phyloP scores from a whole-genome alignment of 257 asterid species.

The Parsonsia alboflavescens region DNA sequence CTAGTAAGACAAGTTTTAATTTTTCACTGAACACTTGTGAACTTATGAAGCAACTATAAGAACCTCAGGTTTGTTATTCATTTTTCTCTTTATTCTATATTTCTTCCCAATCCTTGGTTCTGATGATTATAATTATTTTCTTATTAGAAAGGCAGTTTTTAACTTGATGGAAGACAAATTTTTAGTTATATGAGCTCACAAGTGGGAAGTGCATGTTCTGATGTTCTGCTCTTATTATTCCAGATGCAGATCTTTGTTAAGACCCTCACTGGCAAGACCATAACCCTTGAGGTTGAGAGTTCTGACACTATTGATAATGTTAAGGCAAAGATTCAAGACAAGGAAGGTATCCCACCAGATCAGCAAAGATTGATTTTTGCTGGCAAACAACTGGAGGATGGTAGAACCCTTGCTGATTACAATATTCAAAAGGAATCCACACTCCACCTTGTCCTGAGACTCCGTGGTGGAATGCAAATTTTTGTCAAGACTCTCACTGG shows the following conservation, averaged over 20 bases:
- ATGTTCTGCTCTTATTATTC: too few relatives aligned
- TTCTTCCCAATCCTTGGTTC: too few relatives aligned
- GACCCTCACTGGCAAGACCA: background rate
- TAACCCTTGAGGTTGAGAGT: background rate
- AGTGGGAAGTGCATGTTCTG: too few relatives aligned
- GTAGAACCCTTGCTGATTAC: background rate
- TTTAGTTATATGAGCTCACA: too few relatives aligned
- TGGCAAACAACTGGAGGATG: background rate
- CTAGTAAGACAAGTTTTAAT: too few relatives aligned
- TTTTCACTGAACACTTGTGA: too few relatives aligned
- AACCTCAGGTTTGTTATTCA: too few relatives aligned
- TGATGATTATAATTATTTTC: too few relatives aligned
- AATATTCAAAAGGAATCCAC: background rate
- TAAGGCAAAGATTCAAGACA: background rate
- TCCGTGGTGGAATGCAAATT: background rate
- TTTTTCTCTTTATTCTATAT: too few relatives aligned
- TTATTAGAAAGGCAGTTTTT: too few relatives aligned
- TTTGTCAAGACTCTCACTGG: background rate
- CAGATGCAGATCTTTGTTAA: background rate
- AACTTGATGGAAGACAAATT: too few relatives aligned
- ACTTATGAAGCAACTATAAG: too few relatives aligned
- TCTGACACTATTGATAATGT: background rate
- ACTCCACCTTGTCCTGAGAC: background rate
- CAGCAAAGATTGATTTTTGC: constrained; percentile 4
- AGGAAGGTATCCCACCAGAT: background rate